Evolutionary conservation across 345 rosid species (phyloP).

Genomic region (Punica granatum): DNA sequence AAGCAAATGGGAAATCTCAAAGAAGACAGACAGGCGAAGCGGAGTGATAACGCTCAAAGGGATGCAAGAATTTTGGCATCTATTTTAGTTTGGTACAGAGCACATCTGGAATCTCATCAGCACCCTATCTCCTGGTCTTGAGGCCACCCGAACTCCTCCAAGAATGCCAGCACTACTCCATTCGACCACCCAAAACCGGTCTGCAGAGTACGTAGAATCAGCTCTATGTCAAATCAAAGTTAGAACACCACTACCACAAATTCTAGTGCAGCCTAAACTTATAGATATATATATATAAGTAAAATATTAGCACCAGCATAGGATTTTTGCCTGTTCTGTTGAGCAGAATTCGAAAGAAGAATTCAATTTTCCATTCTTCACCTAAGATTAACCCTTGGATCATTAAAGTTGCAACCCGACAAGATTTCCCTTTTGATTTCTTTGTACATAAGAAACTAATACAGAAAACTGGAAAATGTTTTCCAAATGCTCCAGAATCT

Average conservation of each 20-base stretch:
- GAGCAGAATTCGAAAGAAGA: neutral
- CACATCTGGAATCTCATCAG: constrained; percentile 1
- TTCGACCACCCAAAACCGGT: constrained; percentile 98
- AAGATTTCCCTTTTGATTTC: too few species aligned
- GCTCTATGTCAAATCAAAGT: neutral
- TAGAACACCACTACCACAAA: neutral
- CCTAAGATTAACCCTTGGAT: too few species aligned
- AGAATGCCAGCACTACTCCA: constrained; percentile 71
- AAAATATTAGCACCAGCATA: neutral
- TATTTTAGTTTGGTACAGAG: neutral
- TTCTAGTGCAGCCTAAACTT: neutral
- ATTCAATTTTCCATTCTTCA: neutral
- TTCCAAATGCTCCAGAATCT: neutral
- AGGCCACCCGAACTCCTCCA: constrained; percentile 97
- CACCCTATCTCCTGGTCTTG: constrained; percentile 38
- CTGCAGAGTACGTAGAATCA: constrained; percentile 36
- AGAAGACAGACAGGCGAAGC: too few species aligned
- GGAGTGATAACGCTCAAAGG: too few species aligned
- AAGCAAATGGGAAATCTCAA: too few species aligned
- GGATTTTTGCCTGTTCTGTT: neutral
- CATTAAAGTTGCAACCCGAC: neutral
- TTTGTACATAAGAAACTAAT: too few species aligned
- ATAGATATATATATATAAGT: neutral
- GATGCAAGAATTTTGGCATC: neutral
- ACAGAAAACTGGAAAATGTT: neutral